A percentile compares a stretch with the other conserved stretches of the same genome.
Conservation (phyloP, 2,329 filamentous ascomycete species). For the Fusarium haematococcum region DNA sequence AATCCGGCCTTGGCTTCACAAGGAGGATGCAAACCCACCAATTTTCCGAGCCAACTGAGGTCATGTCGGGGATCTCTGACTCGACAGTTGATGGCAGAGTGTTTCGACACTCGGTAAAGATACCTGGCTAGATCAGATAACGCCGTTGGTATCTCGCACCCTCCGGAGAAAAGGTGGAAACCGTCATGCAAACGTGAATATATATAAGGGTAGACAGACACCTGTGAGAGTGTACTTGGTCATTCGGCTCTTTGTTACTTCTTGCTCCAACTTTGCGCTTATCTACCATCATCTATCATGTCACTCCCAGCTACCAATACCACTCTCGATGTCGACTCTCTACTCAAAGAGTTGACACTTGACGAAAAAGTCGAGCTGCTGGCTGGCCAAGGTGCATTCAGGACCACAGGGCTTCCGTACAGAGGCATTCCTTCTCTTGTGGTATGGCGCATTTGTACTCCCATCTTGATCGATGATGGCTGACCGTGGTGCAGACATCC, state of each 20-base stretch:
- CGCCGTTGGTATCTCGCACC: background rate
- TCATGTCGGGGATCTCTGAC: background rate
- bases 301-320: background rate
- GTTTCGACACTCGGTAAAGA: background rate
- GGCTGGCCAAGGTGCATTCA: conserved; percentile 34
- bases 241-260: background rate
- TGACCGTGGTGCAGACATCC: background rate
- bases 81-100: background rate
- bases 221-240: background rate
- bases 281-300: background rate
- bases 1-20: background rate
- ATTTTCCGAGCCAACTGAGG: background rate
- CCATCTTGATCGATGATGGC: background rate
- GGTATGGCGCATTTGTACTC: background rate
- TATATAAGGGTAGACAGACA: background rate
- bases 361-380: conserved; percentile 36
- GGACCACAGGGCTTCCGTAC: conserved; percentile 20
- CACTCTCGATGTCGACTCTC: conserved; percentile 18
- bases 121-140: background rate
- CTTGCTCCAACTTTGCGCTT: background rate
- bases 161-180: background rate
- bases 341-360: conserved; percentile 29
- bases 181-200: background rate
- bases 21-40: background rate
- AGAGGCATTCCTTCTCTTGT: conserved; percentile 30